phyloP scores from a whole-genome alignment of 1,284 basidiomycete species.

The Fomitopsis pinicola region DNA sequence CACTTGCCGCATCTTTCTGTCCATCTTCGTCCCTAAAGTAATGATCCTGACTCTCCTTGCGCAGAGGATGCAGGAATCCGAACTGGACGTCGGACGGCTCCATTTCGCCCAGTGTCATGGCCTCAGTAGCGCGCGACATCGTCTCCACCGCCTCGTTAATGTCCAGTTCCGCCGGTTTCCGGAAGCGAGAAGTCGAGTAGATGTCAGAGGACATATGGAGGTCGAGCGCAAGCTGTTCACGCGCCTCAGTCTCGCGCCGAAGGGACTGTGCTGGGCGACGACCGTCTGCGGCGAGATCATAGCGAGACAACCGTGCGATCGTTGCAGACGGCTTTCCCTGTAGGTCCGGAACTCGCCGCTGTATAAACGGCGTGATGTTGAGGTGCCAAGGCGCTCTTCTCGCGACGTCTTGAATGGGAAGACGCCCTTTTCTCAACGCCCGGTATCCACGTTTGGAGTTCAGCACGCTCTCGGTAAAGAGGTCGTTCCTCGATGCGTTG shows the following conservation, averaged over 20 bases:
- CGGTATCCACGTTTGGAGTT: constrained; percentile 49
- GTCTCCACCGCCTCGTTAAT: constrained; percentile 39
- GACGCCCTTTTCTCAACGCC: constrained; percentile 42
- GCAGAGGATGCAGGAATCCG: constrained; percentile 53
- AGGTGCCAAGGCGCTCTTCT: constrained; percentile 48
- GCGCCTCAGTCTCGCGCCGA: constrained; percentile 47
- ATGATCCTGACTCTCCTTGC: constrained; percentile 25
- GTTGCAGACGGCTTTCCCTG: constrained; percentile 30
- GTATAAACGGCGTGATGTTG: constrained; percentile 42
- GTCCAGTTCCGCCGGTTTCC: constrained; percentile 19
- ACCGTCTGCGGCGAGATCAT: constrained; percentile 37
- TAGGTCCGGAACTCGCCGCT: constrained; percentile 36
- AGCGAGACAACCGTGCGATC: constrained; percentile 34
- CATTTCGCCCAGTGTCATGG: constrained; percentile 44
- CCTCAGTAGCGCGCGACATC: constrained; percentile 44
- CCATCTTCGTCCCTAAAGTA: constrained; percentile 14
- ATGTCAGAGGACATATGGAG: constrained; percentile 54
- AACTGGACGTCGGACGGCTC: constrained; percentile 54
- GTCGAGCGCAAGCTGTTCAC: constrained; percentile 60
- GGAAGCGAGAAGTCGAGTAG: constrained; percentile 44
- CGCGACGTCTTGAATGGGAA: constrained; percentile 38
- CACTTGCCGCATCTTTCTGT: constrained; percentile 11
- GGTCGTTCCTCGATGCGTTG: constrained; percentile 44
- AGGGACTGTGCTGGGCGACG: constrained; percentile 35
- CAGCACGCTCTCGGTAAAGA: constrained; percentile 47